These are phyloP conservation scores for Pseudozyma flocculosa DNA, from an alignment of 1,284 basidiomycete genomes.

Conservation along the genomic window DNA sequence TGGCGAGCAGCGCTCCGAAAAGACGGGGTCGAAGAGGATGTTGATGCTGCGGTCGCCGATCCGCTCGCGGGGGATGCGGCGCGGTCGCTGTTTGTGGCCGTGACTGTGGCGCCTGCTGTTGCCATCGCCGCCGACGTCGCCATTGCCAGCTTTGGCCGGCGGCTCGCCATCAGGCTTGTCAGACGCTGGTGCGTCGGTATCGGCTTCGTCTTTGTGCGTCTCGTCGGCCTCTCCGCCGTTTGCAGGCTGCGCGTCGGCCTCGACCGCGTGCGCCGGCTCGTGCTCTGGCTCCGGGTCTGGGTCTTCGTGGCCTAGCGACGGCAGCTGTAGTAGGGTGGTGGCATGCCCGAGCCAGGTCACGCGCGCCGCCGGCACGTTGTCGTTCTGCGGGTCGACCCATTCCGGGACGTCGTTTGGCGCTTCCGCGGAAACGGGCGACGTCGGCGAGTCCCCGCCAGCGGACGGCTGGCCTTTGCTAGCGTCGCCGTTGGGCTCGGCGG, in stretches of 20 bases:
- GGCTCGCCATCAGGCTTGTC: too few relatives aligned
- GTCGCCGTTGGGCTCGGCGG: not conserved
- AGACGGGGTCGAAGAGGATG: slow-evolving; percentile 54
- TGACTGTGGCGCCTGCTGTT: not conserved
- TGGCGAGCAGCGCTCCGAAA: slow-evolving; percentile 52
- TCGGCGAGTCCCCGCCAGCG: too few relatives aligned
- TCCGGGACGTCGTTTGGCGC: slow-evolving; percentile 1
- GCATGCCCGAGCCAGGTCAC: slow-evolving; percentile 55
- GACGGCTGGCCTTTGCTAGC: not conserved
- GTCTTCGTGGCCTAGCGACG: slow-evolving; percentile 7
- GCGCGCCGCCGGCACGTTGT: slow-evolving; percentile 6
- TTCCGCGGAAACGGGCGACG: too few relatives aligned
- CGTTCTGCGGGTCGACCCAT: slow-evolving; percentile 17
- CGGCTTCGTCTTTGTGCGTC: not conserved
- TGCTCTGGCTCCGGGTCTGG: too few relatives aligned
- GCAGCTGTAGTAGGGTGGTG: slow-evolving; percentile 45
- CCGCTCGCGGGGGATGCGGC: not conserved
- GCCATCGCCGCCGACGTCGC: not conserved
- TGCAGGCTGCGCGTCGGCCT: not conserved
- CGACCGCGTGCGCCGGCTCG: not conserved
- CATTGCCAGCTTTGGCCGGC: not conserved
- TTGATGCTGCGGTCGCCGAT: slow-evolving; percentile 18
- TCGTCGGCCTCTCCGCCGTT: too few relatives aligned
- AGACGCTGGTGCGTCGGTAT: not conserved
- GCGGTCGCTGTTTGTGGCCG: not conserved